phyloP scores from a whole-genome alignment of 805 yeast genomes.

The Yarrowia osloensis region DNA sequence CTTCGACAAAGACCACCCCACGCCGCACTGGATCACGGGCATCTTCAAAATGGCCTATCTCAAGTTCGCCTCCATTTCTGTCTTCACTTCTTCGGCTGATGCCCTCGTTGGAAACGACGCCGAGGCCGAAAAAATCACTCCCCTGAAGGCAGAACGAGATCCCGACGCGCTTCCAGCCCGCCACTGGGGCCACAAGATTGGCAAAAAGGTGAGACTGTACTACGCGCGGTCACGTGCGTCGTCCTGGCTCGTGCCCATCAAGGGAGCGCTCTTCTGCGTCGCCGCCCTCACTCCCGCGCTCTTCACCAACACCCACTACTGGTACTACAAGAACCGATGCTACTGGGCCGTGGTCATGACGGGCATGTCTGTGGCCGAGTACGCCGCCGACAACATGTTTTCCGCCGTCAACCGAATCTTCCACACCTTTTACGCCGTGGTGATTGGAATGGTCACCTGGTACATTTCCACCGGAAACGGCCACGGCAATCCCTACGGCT shows the following conservation, averaged over 20 bases:
- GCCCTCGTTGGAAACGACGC: slow-evolving; percentile 13
- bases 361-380: slow-evolving; percentile 39
- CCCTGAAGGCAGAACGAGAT: slow-evolving; percentile 19
- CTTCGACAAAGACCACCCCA: background rate
- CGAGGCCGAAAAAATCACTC: slow-evolving; percentile 7
- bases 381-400: slow-evolving; percentile 42
- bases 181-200: background rate
- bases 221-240: slow-evolving; percentile 10
- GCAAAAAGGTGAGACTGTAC: background rate
- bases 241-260: slow-evolving; percentile 35
- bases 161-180: slow-evolving; percentile 21
- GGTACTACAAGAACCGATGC: slow-evolving; percentile 37
- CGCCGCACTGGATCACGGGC: slow-evolving; percentile 10
- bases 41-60: slow-evolving; percentile 4
- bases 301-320: slow-evolving; percentile 37
- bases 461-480: slow-evolving; percentile 44
- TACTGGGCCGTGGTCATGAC: slow-evolving; percentile 43
- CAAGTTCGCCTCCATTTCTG: background rate
- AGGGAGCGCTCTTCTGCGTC: slow-evolving; percentile 36
- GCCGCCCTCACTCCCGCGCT: slow-evolving; percentile 38
- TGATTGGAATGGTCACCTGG: slow-evolving; percentile 43
- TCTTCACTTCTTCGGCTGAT: slow-evolving; percentile 11
- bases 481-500: slow-evolving; percentile 42
- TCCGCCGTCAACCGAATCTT: slow-evolving; percentile 38
- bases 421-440: slow-evolving; percentile 40